These are phyloP conservation scores for Mycena sanguinolenta DNA, from an alignment of 768 basidiomycete species.

Conservation along the genomic window DNA sequence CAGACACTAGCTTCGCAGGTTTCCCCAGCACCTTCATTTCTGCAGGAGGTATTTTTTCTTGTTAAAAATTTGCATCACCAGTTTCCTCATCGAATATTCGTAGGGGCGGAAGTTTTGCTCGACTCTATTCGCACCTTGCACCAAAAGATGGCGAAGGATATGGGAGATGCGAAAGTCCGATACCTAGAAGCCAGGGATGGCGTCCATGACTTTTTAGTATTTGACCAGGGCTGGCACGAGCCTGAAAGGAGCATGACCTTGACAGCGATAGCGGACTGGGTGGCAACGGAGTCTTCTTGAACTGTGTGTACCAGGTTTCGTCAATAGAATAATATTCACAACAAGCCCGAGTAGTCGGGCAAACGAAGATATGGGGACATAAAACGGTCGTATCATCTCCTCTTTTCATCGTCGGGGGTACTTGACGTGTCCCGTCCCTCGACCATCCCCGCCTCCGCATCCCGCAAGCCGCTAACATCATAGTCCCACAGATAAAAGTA, in stretches of 20 bases:
- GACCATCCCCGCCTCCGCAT: constrained; percentile 54
- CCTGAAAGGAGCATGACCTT: constrained; percentile 65
- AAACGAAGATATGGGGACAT: too few species aligned
- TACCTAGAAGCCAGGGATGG: constrained; percentile 66
- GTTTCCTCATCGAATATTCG: too few species aligned
- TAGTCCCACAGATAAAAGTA: constrained; percentile 76
- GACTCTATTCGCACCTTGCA: constrained; percentile 63
- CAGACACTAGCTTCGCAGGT: constrained; percentile 59
- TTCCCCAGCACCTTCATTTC: constrained; percentile 75
- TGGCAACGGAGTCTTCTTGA: constrained; percentile 33
- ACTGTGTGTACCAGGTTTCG: not conserved
- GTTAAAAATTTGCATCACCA: too few species aligned
- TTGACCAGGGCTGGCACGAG: constrained; percentile 58
- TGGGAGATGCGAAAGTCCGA: constrained; percentile 60
- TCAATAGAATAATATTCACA: too few species aligned
- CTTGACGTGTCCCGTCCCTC: constrained; percentile 28
- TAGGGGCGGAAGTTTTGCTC: constrained; percentile 62
- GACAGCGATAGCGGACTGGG: constrained; percentile 64
- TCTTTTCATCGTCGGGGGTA: constrained; percentile 17
- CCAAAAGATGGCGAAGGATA: constrained; percentile 63
- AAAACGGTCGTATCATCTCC: not conserved
- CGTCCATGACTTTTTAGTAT: constrained; percentile 67
- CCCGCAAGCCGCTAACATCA: constrained; percentile 52
- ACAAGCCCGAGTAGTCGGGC: too few species aligned
- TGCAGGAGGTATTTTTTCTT: constrained; percentile 56